Conservation (phyloP, 176 grass and related monocot species). For the Eremochloa ophiuroides region DNA sequence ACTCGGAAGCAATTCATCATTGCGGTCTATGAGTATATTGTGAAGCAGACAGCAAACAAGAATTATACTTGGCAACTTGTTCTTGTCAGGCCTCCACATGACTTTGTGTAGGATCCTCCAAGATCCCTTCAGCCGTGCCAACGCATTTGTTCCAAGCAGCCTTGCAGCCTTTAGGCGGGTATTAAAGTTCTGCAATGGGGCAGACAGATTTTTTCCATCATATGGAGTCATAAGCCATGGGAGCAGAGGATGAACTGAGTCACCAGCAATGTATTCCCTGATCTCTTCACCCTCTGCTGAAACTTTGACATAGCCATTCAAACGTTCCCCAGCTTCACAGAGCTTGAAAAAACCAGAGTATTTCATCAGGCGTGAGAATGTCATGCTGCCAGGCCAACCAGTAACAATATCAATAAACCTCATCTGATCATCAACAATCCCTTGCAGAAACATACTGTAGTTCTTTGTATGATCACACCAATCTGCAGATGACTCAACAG, state of each 20-base stretch:
- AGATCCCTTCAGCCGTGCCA: constrained; percentile 79
- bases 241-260: constrained; percentile 63
- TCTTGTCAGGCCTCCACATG: constrained; percentile 96
- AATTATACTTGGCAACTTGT: constrained; percentile 95
- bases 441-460: constrained; percentile 96
- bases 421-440: constrained; percentile 84
- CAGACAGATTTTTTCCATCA: constrained; percentile 55
- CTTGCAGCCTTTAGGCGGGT: constrained; percentile 47
- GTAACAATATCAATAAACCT: constrained; percentile 94
- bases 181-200: constrained; percentile 49
- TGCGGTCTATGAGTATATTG: constrained; percentile 88
- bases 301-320: constrained; percentile 60
- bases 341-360: constrained; percentile 77
- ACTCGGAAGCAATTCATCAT: constrained; percentile 60
- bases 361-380: constrained; percentile 67
- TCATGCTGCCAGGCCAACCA: constrained; percentile 90
- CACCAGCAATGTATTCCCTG: constrained; percentile 80
- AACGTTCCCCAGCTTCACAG: constrained; percentile 55
- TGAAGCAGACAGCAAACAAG: constrained; percentile 96
- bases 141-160: constrained; percentile 52
- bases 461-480: constrained; percentile 82
- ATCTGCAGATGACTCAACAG: constrained; percentile 88
- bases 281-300: constrained; percentile 57
- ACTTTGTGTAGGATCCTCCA: constrained; percentile 99
- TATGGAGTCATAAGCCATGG: constrained; percentile 89